A percentile compares a stretch with the other conserved stretches of the same genome.
These are phyloP conservation scores for Podaxis sp. DNA, from an alignment of 768 basidiomycete genomes.

Conservation along the genomic window DNA sequence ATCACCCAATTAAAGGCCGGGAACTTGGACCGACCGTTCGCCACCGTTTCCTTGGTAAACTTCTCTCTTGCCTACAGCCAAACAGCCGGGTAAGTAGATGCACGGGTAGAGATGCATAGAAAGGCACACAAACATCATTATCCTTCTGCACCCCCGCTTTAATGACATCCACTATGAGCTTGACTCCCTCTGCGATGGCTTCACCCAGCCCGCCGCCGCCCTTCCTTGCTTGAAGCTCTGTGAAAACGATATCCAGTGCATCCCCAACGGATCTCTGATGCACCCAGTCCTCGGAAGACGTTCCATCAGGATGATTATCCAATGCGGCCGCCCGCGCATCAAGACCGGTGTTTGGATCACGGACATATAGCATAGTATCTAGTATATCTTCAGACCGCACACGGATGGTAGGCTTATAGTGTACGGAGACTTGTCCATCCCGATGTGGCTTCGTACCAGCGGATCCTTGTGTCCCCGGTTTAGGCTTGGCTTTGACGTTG, in stretches of 20 bases:
- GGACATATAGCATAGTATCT: neutral
- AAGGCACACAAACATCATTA: neutral
- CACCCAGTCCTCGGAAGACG: too few relatives aligned
- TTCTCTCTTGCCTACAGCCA: neutral
- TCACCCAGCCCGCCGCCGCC: neutral
- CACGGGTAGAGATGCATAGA: neutral
- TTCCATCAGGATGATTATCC: too few relatives aligned
- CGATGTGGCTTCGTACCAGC: neutral
- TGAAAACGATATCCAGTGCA: neutral
- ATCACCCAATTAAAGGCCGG: conserved; percentile 22
- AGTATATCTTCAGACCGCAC: neutral
- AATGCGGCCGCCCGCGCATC: neutral
- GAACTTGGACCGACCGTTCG: conserved; percentile 10
- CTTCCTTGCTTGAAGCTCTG: neutral
- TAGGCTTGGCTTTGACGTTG: neutral
- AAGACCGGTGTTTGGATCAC: neutral
- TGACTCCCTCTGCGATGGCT: neutral
- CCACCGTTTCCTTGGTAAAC: conserved; percentile 2
- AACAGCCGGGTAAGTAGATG: neutral
- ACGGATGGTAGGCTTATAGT: neutral
- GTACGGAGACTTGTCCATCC: neutral
- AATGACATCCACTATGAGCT: neutral
- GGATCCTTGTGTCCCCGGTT: neutral
- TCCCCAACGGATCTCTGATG: neutral
- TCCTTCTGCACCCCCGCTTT: neutral